A percentile compares a stretch with the other conserved stretches of the same genome.
These are phyloP conservation scores for Peniophora sp. DNA, from an alignment of 1,284 basidiomycete species.

Conservation along the genomic window DNA sequence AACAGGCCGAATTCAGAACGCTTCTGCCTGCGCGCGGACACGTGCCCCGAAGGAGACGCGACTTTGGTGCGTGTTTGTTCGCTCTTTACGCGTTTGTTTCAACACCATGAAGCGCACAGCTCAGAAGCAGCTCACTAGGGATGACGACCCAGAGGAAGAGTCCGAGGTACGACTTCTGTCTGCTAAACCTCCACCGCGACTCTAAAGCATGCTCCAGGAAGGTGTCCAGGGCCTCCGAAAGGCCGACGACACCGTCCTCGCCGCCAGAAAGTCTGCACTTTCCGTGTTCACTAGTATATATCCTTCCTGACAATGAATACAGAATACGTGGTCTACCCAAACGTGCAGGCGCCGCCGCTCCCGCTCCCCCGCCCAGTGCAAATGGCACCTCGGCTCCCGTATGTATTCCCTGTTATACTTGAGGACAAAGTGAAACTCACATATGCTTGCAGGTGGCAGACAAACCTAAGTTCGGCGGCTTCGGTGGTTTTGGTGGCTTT, in stretches of 20 bases:
- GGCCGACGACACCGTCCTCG: conserved; percentile 46
- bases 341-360: conserved; percentile 22
- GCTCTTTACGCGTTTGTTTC: conserved; percentile 1
- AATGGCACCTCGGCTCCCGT: conserved; percentile 4
- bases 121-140: conserved; percentile 65
- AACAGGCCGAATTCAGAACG: too few species aligned
- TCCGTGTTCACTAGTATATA: conserved; percentile 2
- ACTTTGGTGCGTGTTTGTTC: neutral
- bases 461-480: conserved; percentile 34
- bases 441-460: neutral
- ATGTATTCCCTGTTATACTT: conserved; percentile 4
- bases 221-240: conserved; percentile 28
- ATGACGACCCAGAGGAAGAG: conserved; percentile 36
- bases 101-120: conserved; percentile 64
- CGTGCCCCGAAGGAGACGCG: too few species aligned
- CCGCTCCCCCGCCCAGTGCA: conserved; percentile 7
- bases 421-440: conserved; percentile 1
- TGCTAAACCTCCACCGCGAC: conserved; percentile 3
- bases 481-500: conserved; percentile 38
- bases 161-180: conserved; percentile 16
- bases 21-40: too few species aligned
- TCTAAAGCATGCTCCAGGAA: conserved; percentile 25
- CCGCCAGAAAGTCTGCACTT: conserved; percentile 41
- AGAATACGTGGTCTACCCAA: conserved; percentile 56
- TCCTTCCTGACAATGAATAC: conserved; percentile 10